These are phyloP conservation scores for Coprinopsis marcescibilis DNA, from an alignment of 768 basidiomycete genomes.

Conservation along the genomic window DNA sequence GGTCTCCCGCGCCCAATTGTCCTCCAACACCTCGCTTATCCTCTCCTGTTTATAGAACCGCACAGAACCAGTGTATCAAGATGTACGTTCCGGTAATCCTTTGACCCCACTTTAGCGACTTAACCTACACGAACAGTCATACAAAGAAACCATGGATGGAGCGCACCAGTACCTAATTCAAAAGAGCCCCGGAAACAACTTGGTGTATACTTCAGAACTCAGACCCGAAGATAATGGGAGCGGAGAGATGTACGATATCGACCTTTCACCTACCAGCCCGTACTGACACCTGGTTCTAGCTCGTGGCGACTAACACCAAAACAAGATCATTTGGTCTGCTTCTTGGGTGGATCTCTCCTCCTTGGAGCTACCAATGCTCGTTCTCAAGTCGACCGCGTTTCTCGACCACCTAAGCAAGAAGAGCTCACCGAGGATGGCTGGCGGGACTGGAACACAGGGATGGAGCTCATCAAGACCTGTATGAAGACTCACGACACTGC, in stretches of 20 bases:
- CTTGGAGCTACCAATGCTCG: slow-evolving; percentile 74
- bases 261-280: background rate
- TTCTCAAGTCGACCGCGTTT: slow-evolving; percentile 41
- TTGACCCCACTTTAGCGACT: background rate
- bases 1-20: slow-evolving; percentile 1
- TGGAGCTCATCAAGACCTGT: slow-evolving; percentile 83
- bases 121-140: slow-evolving; percentile 52
- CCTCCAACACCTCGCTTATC: background rate
- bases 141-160: slow-evolving; percentile 76
- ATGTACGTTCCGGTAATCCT: slow-evolving; percentile 37
- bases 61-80: slow-evolving; percentile 72
- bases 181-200: slow-evolving; percentile 47
- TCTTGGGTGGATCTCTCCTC: slow-evolving; percentile 88
- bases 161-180: slow-evolving; percentile 70
- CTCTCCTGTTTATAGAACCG: slow-evolving; percentile 41
- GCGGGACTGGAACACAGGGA: slow-evolving; percentile 79
- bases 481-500: slow-evolving; percentile 77
- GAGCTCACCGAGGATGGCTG: slow-evolving; percentile 57
- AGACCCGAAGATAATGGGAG: slow-evolving; percentile 44
- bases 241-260: slow-evolving; percentile 22
- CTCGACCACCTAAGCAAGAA: slow-evolving; percentile 56
- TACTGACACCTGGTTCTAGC: slow-evolving; percentile 28
- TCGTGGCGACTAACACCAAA: slow-evolving; percentile 71
- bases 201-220: slow-evolving; percentile 82
- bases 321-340: slow-evolving; percentile 96